Base-by-base conservation (phyloP, 768 basidiomycete genomes). In the Boletellus sp. region DNA sequence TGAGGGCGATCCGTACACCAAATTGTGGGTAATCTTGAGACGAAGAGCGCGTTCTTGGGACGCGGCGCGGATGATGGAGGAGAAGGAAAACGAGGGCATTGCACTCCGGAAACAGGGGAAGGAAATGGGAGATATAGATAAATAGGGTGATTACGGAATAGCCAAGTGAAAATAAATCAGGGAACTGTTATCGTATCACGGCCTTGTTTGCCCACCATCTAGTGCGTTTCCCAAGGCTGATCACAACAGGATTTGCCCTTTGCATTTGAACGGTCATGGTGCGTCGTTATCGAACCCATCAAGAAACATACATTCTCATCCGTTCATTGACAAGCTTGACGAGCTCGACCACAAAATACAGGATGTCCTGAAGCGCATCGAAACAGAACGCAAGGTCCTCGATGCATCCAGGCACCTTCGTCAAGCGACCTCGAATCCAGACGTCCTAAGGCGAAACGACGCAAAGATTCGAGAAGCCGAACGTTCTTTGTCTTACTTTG, bases 291-390 rank as follows among this genome's bases (percentile, higher is more conserved):
- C 57, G 50, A 37, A 34, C 26, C 3, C 42, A 47, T 53, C 48
- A 28, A 53, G 52, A 13, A 24, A 23, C 38, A 17, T 9, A 19
- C 42, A 23, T 11, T 28, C 39, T 57, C 19, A 58, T 46, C 52
- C 45, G 6, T 19, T 4, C 38, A 15, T 16, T 23, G n/a, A 20
- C 44, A 52, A 70, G 68, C 56, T 70, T 43, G 63, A 65, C 63
- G 86, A 90, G 72, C 76, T 92, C 72, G 90, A 93, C 81, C 84
- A 85, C 80, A 94, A 94, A 81, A 92, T 94, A 67, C 84, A 85
- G 68, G 90, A 92, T 70, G 84, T 94, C 62, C 82, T 85, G 74
- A 86, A 82, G 71, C 87, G 88, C 69, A 94, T 95, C 68, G 81
- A 87, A 73, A 93, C 87, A 32, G 91, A 95, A 74, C 87, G 87